phyloP scores from a whole-genome alignment of 2,329 filamentous ascomycete genomes.

The Trichoderma harzianum region DNA sequence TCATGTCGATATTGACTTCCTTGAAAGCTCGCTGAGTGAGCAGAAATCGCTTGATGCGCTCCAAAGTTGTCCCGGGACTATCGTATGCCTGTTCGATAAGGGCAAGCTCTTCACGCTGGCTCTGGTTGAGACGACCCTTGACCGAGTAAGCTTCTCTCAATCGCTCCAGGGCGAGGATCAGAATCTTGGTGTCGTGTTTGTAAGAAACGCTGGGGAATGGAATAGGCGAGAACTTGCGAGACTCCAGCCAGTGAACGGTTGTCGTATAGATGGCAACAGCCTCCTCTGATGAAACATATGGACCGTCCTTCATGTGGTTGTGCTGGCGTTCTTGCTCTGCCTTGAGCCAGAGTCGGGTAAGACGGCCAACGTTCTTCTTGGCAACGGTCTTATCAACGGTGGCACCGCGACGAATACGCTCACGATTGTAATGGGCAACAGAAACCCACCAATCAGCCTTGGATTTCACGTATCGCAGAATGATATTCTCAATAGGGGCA shows the following conservation, averaged over 20 bases:
- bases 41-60: slow-evolving; percentile 95
- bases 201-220: slow-evolving; percentile 98
- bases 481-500: slow-evolving; percentile 97
- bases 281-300: slow-evolving; percentile 97
- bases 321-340: slow-evolving; percentile 97
- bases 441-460: slow-evolving; percentile 99
- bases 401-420: slow-evolving; percentile 91
- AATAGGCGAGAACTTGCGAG: slow-evolving; percentile 96
- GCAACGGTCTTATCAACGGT: slow-evolving; percentile 99
- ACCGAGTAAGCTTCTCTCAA: slow-evolving; percentile 95
- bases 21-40: slow-evolving; percentile 98
- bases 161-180: slow-evolving; percentile 91
- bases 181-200: slow-evolving; percentile 98
- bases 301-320: slow-evolving; percentile 99
- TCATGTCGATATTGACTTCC: slow-evolving; percentile 99
- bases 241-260: slow-evolving; percentile 97
- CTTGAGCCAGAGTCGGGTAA: slow-evolving; percentile 96
- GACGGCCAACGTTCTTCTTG: slow-evolving; percentile 95
- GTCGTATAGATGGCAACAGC: slow-evolving; percentile 98
- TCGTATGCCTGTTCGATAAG: slow-evolving; percentile 98
- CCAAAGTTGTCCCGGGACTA: slow-evolving; percentile 90
- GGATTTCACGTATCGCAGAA: slow-evolving; percentile 95
- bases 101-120: slow-evolving; percentile 92
- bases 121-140: slow-evolving; percentile 94
- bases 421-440: slow-evolving; percentile 96